Percentiles rank a stretch among this genome's conserved stretches.
phyloP scores from a whole-genome alignment of 495 filamentous ascomycete genomes.

The Neurospora discreta region DNA sequence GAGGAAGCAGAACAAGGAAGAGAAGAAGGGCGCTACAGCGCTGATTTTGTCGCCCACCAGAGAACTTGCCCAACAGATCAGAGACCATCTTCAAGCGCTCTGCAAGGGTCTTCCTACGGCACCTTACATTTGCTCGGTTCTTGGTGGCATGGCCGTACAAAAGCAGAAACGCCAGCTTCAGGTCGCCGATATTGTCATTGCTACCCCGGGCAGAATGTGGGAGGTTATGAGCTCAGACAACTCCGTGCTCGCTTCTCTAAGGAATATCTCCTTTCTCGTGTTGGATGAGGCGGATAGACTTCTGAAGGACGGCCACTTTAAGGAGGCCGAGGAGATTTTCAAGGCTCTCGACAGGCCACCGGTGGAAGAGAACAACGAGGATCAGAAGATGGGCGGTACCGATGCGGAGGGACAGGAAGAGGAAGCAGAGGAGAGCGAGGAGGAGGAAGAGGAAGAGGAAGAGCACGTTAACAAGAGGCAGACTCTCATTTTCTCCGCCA shows the following conservation, averaged over 20 bases:
- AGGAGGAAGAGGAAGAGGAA: slow-evolving; percentile 22
- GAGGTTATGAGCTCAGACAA: slow-evolving; percentile 65
- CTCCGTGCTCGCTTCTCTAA: slow-evolving; percentile 48
- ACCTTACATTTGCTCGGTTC: slow-evolving; percentile 66
- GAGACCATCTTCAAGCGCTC: slow-evolving; percentile 66
- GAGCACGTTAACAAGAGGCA: slow-evolving; percentile 43
- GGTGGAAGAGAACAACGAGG: slow-evolving; percentile 1
- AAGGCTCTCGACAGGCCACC: slow-evolving; percentile 51
- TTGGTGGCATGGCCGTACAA: slow-evolving; percentile 81
- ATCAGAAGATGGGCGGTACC: slow-evolving; percentile 23
- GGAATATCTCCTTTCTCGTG: slow-evolving; percentile 66
- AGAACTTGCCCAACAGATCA: slow-evolving; percentile 85
- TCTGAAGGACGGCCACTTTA: slow-evolving; percentile 86
- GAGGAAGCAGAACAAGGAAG: slow-evolving; percentile 19
- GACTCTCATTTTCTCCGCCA: slow-evolving; percentile 93
- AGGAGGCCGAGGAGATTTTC: slow-evolving; percentile 82
- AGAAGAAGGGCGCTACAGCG: slow-evolving; percentile 51
- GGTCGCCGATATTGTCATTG: slow-evolving; percentile 77
- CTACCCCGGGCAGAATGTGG: slow-evolving; percentile 89
- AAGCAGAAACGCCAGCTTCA: slow-evolving; percentile 78
- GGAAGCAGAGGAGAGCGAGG: slow-evolving; percentile 17
- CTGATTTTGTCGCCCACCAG: slow-evolving; percentile 86
- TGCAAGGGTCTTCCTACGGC: slow-evolving; percentile 49
- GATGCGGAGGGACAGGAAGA: slow-evolving; percentile 31
- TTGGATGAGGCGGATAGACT: slow-evolving; percentile 92